These are phyloP conservation scores for Pseudonitzschia pungens DNA, from an alignment of 108 stramenopile species.

Conservation along the genomic window DNA sequence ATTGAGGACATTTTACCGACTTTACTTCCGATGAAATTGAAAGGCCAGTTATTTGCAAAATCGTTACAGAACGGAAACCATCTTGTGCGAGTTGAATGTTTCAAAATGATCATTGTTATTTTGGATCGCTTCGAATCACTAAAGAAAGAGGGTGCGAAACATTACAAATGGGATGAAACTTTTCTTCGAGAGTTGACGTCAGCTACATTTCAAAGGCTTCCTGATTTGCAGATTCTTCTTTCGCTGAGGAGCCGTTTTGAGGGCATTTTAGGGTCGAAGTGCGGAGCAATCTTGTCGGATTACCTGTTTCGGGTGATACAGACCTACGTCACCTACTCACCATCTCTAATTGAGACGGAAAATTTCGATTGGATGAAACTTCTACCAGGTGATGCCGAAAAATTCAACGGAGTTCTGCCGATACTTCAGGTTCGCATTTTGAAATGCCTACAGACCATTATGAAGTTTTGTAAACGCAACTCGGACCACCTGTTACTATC, in stretches of 20 bases:
- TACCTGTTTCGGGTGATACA: slow-evolving; percentile 34
- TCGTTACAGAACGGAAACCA: slow-evolving; percentile 56
- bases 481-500: slow-evolving; percentile 12
- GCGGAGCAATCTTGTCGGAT: slow-evolving; percentile 18
- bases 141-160: not conserved
- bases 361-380: slow-evolving; percentile 78
- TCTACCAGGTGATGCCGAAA: slow-evolving; percentile 36
- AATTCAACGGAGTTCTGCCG: slow-evolving; percentile 15
- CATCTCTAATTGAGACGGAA: slow-evolving; percentile 28
- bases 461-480: slow-evolving; percentile 6
- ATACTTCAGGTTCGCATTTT: slow-evolving; percentile 25
- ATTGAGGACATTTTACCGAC: slow-evolving; percentile 22
- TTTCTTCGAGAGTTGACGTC: slow-evolving; percentile 19
- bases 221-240: slow-evolving; percentile 59
- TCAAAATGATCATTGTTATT: slow-evolving; percentile 17
- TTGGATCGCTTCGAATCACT: slow-evolving; percentile 24
- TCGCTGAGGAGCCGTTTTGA: slow-evolving; percentile 55
- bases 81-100: slow-evolving; percentile 46
- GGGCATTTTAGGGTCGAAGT: slow-evolving; percentile 20
- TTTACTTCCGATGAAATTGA: slow-evolving; percentile 50
- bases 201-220: slow-evolving; percentile 36
- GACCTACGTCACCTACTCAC: slow-evolving; percentile 38
- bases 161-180: slow-evolving; percentile 13
- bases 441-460: slow-evolving; percentile 12
- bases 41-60: slow-evolving; percentile 51